Base-by-base conservation (phyloP, 768 basidiomycete genomes). In the Rhodosporidiobolus odoratus region DNA sequence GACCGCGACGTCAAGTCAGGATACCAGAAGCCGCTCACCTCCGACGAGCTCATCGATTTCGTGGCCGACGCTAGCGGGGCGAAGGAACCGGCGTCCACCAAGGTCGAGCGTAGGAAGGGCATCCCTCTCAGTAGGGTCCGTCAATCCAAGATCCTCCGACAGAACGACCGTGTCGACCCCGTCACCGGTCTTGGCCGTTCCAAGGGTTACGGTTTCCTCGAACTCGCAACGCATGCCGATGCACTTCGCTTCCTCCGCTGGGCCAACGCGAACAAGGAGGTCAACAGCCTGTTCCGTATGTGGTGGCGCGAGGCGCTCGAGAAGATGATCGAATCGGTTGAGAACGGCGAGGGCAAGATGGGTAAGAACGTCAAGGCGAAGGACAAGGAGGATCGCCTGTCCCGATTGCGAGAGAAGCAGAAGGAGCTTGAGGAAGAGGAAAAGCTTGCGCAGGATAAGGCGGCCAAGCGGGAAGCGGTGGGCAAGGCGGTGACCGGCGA, bases 141-240 rank as follows among this genome's bases (percentile, higher is more conserved):
- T 75, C 96, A 99, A 80, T 84, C 89, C 25, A 99, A 99, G 82
- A 89, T 99, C 70, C 88, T 96, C 21, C 87, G 95, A 17, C 89
- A 92, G 79, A 82, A 83, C 19, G 94, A 96, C 72, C 88, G 91
- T n/a, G 84, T 94, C 64, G 95, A 98, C 77, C 83, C 89, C 6
- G 79, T 94, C 48, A 92, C 90, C 0, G 90, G 90, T 6, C 89
- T 91, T 76, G 91, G 91, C 1, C 85, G 88, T 62, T 91, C 89
- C 76, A 92, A 90, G 78, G 95, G 96, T 2, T 99, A 97, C 76
- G 96, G 95, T 16, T 98, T 99, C 81, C 77, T 98, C 40, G 95
- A 98, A 82, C 85, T 96, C 85, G 82, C 86, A 58, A 85, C 82
- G 35, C 96, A 99, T 75, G 86, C 88, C 9, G 92, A 98, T 78